Evolutionary conservation across 2,329 filamentous ascomycete species (phyloP).

Genomic region (Xylariales sp.): DNA sequence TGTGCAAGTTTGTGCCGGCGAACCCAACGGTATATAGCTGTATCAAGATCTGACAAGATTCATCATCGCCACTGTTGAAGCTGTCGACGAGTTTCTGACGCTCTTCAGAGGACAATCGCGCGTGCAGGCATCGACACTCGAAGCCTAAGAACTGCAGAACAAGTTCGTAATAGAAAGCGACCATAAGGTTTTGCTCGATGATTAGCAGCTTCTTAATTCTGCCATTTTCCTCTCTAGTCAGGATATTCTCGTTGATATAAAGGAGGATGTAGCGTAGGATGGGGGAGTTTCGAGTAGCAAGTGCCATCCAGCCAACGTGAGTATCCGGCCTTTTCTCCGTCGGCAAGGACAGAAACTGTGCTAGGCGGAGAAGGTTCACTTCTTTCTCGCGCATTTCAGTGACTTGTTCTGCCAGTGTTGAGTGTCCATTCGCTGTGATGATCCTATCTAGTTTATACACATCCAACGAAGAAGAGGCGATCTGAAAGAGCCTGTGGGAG

Average conservation of each 20-base stretch:
- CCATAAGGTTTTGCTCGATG: conserved; percentile 42
- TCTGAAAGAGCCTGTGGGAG: conserved; percentile 37
- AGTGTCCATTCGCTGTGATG: conserved; percentile 34
- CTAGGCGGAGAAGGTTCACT: conserved; percentile 41
- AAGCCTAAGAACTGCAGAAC: conserved; percentile 47
- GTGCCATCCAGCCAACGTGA: conserved; percentile 42
- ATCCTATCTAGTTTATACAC: conserved; percentile 42
- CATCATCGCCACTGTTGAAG: conserved; percentile 40
- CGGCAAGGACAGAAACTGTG: conserved; percentile 37
- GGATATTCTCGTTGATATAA: conserved; percentile 43
- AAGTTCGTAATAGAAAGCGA: conserved; percentile 49
- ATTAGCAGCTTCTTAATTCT: conserved; percentile 48
- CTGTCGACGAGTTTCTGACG: conserved; percentile 43
- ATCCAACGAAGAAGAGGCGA: conserved; percentile 47
- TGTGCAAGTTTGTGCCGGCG: conserved; percentile 47
- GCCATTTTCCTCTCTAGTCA: conserved; percentile 29
- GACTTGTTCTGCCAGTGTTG: conserved; percentile 36
- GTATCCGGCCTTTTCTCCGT: conserved; percentile 34
- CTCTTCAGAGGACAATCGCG: conserved; percentile 38
- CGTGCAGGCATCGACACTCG: conserved; percentile 45
- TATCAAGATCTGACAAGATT: conserved; percentile 48
- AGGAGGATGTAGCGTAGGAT: conserved; percentile 45
- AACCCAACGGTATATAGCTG: conserved; percentile 49
- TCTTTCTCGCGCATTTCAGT: conserved; percentile 39
- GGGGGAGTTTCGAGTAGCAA: conserved; percentile 44